Base-by-base conservation (phyloP, 352 stramenopile species). In the Globisporangium heterothallicum region DNA sequence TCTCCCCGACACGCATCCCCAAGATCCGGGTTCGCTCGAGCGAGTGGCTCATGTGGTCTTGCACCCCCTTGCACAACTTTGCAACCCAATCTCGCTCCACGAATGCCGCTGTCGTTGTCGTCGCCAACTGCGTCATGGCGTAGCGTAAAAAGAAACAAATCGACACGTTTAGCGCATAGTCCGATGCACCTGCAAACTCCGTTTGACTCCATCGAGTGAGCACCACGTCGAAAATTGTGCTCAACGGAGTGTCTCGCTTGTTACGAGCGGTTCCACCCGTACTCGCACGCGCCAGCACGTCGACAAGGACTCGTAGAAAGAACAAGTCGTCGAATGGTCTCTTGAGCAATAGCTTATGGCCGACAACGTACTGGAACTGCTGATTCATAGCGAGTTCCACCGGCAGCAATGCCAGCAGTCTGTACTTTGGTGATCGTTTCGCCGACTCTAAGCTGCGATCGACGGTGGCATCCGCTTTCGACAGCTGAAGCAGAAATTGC, bases 1-100 rank as follows among this genome's bases (percentile, higher is more conserved):
- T 88, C 58, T 91, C 77, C 6, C 73, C 80, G 10, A 91, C 74
- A 9, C 76, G 73, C 77, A 91, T 91, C 1, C 77, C 80, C 22
- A 88, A 57, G 14, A 56, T 35, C 30, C 77, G 74, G 41, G 80
- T 70, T n/a, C 67, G 57, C 55, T 80, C 66, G 6, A 86, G 43
- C 2, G 75, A 86, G 47, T 88, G 73, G 7, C 54, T 65, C 73
- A 91, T 86, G 62, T 88, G 78, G 12, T 72, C 61, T 64, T 91
- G 80, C 2, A 91, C 73, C 12, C 80, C 80, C 50, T 85, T 81
- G 50, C 77, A 88, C 12, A 91, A 38, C 54, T 82, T 81, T 18
- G 72, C 66, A 12, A 74, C 74, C 77, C 80, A 91, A 41, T 85
- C 73, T 21, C 63, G 63, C 4, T 73, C 29, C 2, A 30, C 45